Base-by-base conservation (phyloP, 176 grass and related monocot genomes). In the Zea luxurians region DNA sequence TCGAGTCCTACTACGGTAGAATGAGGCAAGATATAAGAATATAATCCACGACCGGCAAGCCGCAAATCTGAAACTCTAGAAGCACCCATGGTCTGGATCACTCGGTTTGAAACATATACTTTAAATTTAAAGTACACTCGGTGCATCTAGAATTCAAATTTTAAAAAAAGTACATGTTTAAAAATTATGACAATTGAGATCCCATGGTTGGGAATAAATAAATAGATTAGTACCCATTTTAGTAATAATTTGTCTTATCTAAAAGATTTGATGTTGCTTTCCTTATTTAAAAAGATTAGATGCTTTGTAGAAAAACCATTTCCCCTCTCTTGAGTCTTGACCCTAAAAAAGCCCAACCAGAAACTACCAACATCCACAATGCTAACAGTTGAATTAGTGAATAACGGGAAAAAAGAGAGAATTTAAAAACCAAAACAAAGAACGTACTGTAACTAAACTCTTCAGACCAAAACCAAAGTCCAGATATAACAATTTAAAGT, bases 261-360 rank as follows among this genome's bases (percentile, higher is more conserved):
- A 75, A 61, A 44, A 55, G 13, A 77, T 37, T 18, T 37, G 1
- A 10, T 46, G 34, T 37, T 4, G 4, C 9, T 10, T 46, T 76
- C 37, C 17, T 60, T 75, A 6, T 61, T 60, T 48, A 37, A 77
- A 13, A 77, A 77, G 8, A 77, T 64, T 64, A 64, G 8, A 77
- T 21, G 7, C 27, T 60, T 48, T 16, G 5, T 59, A 9, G 55
- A n/a, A 59, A 59, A 59, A 59, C n/a, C n/a, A 7, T 21, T 59
- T 10, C 55, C n/a, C 55, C 8, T 27, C 55, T 21, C n/a, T 42
- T 27, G 27, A 27, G 27, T 27, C 27, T 27, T 59, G 55, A 59
- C 54, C 54, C 2, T 57, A 20, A 57, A 57, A 57, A 18, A 3
- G 17, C 54, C 17, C 54, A 8, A 8, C 7, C 0, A 13, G 45